Evolutionary conservation across 805 yeast genomes (phyloP), one percentile per base, ranked within the genome.

Genomic region (Priceomyces haplophilus): DNA sequence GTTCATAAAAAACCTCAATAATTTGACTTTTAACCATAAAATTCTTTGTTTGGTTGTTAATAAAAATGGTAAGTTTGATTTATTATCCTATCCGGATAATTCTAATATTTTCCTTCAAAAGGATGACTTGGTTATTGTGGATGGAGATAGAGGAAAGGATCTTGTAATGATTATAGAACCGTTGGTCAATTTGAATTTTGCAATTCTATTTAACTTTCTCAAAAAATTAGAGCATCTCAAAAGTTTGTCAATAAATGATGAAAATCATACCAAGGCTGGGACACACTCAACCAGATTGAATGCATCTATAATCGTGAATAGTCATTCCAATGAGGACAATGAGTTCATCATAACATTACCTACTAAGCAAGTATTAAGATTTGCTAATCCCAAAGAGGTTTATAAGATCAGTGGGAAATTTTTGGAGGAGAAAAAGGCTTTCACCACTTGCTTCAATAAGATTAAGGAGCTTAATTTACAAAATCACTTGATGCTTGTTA

Each of bases 111-210:
- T 63, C 38, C 65, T 85, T 46, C 74, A 71, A 47, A 70, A 77
- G 35, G 72, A 78, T 43, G 93, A 86, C 61, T 70, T 85, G 55
- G 85, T 85, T 7, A 80, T 85, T 15, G 83, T 84, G 43, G 93
- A 86, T 63, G 95, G 93, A 42, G 95, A 86, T 58, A 71, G 93
- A 47, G 95, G 95, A 21, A 83, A 83, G 53, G 95, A 86, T 60
- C 61, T 86, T 48, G 91, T 82, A 7, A 76, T 81, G 76, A 79
- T 85, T 34, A 64, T 85, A 21, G 85, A 83, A 47, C 88, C 91
- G 0, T 60, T 72, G 33, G 74, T 85, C 23, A 75, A 73, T 34
- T 69, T 83, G 43, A 78, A 82, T 45, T 67, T 82, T 58, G 91
- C 91, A 2, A 72, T 85, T 37, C 72, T 86, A 45, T 76, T 85